A percentile compares a stretch with the other conserved stretches of the same genome.
Evolutionary conservation across 176 grass and related monocot species (phyloP).

Genomic region (Triticum monococcum): DNA sequence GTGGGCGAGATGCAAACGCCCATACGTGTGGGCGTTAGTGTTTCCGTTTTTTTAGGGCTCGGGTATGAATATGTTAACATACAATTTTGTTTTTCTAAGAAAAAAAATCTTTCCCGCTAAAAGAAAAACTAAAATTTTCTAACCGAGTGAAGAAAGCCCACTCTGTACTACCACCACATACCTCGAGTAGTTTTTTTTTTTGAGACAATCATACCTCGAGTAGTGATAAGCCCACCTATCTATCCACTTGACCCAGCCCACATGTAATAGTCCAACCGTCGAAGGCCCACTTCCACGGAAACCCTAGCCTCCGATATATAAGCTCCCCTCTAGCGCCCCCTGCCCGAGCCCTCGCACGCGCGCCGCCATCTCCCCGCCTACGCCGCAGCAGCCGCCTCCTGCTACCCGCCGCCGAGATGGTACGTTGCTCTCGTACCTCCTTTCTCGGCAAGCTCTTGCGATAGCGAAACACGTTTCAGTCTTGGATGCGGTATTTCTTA

Average conservation of each 20-base stretch:
- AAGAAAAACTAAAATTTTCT: too few relatives aligned
- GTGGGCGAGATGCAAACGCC: too few relatives aligned
- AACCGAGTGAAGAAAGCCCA: not conserved
- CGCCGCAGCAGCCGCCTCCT: not conserved
- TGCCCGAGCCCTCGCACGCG: not conserved
- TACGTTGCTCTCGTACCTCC: conserved; percentile 16
- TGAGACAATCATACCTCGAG: too few relatives aligned
- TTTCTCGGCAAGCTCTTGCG: not conserved
- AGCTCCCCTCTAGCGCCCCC: not conserved
- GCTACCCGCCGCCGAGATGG: conserved; percentile 36
- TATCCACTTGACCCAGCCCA: not conserved
- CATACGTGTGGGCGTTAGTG: too few relatives aligned
- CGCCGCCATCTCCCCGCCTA: conserved; percentile 10
- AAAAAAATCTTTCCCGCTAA: too few relatives aligned
- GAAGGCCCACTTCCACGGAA: not conserved
- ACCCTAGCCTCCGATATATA: conserved; percentile 41
- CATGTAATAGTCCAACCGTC: not conserved
- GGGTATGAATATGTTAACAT: not conserved
- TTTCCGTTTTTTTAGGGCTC: too few relatives aligned
- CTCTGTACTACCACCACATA: not conserved
- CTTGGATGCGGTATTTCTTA: not conserved
- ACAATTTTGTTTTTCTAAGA: too few relatives aligned
- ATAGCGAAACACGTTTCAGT: not conserved
- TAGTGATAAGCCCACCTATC: not conserved
- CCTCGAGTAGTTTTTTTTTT: too few relatives aligned